A percentile compares a stretch with the other conserved stretches of the same genome.
Conservation (phyloP, 2,329 filamentous ascomycete species). For the Karstenula rhodostoma region DNA sequence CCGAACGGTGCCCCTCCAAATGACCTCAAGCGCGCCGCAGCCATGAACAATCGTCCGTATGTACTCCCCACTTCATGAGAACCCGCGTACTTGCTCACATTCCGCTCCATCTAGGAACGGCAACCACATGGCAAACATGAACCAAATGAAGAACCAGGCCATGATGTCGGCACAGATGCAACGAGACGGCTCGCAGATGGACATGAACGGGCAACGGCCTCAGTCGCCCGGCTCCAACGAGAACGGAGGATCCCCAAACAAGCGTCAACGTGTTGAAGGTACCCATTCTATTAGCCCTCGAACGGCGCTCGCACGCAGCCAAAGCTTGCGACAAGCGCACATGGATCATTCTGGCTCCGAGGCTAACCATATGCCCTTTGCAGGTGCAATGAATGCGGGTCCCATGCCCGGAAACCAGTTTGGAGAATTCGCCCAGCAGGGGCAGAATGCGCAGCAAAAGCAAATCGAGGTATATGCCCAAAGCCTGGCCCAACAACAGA, state of each 20-base stretch:
- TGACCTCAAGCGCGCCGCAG: conserved; percentile 75
- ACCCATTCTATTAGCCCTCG: conserved; percentile 26
- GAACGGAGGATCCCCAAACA: conserved; percentile 90
- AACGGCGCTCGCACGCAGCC: conserved; percentile 28
- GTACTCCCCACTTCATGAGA: conserved; percentile 39
- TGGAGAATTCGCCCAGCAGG: conserved; percentile 65
- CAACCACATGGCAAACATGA: conserved; percentile 70
- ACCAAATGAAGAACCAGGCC: conserved; percentile 61
- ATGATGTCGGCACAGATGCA: conserved; percentile 81
- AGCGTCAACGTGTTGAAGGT: conserved; percentile 83
- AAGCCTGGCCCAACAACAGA: conserved; percentile 83
- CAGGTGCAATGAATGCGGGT: conserved; percentile 78
- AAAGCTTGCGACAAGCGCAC: conserved; percentile 28
- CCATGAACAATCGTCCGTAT: conserved; percentile 80
- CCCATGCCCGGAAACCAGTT: conserved; percentile 80
- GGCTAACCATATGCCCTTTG: conserved; percentile 68
- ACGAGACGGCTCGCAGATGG: conserved; percentile 85
- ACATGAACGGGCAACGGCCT: conserved; percentile 78
- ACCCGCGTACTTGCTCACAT: neutral
- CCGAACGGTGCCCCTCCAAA: conserved; percentile 67
- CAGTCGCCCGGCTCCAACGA: conserved; percentile 84
- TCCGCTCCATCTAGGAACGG: conserved; percentile 28
- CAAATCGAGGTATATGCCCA: conserved; percentile 87
- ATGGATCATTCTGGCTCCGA: conserved; percentile 61
- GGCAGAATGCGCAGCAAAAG: conserved; percentile 74